Evolutionary conservation across 192 early-diverging fungal species (phyloP).

Genomic region (Podila minutissima): DNA sequence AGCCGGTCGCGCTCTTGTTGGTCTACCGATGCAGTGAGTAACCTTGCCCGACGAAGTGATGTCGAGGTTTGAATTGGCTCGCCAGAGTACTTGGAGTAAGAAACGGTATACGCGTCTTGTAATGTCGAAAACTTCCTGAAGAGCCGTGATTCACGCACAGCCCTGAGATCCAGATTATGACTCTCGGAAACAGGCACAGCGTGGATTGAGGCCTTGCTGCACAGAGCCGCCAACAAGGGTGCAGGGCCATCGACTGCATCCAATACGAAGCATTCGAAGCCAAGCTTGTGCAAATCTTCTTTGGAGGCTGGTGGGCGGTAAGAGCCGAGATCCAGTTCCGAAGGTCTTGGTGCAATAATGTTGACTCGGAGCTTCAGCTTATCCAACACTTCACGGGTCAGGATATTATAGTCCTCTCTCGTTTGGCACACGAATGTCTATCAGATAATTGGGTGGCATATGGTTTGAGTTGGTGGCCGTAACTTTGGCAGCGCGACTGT

Average conservation of each 20-base stretch:
- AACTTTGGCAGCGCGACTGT: background rate
- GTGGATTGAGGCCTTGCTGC: constrained; percentile 68
- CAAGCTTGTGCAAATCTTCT: constrained; percentile 60
- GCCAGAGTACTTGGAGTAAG: constrained; percentile 21
- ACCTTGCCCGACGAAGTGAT: constrained; percentile 11
- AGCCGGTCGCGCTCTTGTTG: constrained; percentile 47
- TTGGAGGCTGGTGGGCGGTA: constrained; percentile 17
- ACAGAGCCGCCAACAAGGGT: constrained; percentile 70
- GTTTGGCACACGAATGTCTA: constrained; percentile 85
- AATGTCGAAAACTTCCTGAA: constrained; percentile 36
- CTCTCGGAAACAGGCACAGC: constrained; percentile 51
- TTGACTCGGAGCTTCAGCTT: constrained; percentile 66
- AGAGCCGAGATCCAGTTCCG: constrained; percentile 25
- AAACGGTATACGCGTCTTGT: constrained; percentile 7
- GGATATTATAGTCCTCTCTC: constrained; percentile 77
- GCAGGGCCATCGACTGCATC: constrained; percentile 81
- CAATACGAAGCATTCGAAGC: constrained; percentile 80
- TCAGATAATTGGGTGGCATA: background rate
- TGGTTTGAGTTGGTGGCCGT: no score
- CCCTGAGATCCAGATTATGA: constrained; percentile 10
- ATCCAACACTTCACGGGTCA: constrained; percentile 76
- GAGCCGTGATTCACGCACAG: constrained; percentile 23
- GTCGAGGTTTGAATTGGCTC: constrained; percentile 27
- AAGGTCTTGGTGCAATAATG: constrained; percentile 58
- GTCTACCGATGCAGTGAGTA: constrained; percentile 40